These are phyloP conservation scores for Tolypocladium tundrense DNA, from an alignment of 2,329 filamentous ascomycete genomes.

Conservation along the genomic window DNA sequence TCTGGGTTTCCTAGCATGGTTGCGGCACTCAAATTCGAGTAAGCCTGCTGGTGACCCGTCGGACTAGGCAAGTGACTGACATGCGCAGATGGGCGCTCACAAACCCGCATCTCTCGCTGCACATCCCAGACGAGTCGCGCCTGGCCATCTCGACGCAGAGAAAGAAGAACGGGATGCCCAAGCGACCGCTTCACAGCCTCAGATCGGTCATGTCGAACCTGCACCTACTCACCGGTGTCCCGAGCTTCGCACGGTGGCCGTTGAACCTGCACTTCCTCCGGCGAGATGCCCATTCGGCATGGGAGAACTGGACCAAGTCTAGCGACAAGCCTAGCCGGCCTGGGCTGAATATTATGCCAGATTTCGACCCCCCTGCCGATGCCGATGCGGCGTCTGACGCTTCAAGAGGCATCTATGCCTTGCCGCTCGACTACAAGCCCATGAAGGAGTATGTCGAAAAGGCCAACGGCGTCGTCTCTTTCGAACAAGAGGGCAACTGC, in stretches of 20 bases:
- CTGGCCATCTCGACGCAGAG: constrained; percentile 40
- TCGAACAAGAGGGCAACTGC: constrained; percentile 46
- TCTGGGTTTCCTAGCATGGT: constrained; percentile 82
- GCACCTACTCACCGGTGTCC: constrained; percentile 67
- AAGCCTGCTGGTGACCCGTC: constrained; percentile 18
- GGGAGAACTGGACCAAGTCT: constrained; percentile 49
- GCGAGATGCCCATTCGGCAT: constrained; percentile 56
- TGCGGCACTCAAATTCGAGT: constrained; percentile 91
- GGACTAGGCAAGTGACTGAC: not conserved
- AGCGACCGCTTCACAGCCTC: constrained; percentile 49
- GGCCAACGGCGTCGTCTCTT: constrained; percentile 40
- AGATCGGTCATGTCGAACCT: constrained; percentile 67
- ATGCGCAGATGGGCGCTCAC: constrained; percentile 77
- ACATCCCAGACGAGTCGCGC: constrained; percentile 58
- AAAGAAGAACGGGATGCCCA: constrained; percentile 44
- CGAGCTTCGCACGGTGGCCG: constrained; percentile 77
- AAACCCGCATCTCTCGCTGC: constrained; percentile 70
- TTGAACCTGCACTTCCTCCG: constrained; percentile 71
- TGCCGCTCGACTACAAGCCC: constrained; percentile 45
- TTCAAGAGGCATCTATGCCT: constrained; percentile 39
- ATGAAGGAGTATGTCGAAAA: constrained; percentile 46
- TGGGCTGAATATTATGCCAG: constrained; percentile 44
- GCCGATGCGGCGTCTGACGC: constrained; percentile 3
- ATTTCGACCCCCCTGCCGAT: constrained; percentile 31
- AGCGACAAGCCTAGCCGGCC: constrained; percentile 35